Conservation (phyloP, 1,284 basidiomycete genomes). For the Phlebopus sp. region DNA sequence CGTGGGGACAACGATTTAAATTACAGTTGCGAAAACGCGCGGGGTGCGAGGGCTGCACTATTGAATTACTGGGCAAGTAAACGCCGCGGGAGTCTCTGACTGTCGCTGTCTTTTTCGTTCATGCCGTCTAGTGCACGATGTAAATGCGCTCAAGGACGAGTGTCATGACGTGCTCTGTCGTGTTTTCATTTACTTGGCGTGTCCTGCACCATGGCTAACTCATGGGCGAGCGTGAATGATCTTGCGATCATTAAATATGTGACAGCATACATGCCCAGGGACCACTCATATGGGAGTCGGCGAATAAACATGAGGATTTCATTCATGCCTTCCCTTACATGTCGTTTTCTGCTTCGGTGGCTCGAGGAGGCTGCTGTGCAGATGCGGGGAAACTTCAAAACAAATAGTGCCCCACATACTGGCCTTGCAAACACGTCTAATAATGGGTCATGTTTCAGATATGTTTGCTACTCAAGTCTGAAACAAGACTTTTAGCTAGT, state of each 20-base stretch:
- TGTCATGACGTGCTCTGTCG: too few species aligned
- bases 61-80: constrained; percentile 8
- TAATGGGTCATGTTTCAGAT: constrained; percentile 3
- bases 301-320: not conserved
- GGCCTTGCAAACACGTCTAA: constrained; percentile 8
- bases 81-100: constrained; percentile 20
- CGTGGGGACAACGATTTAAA: constrained; percentile 12
- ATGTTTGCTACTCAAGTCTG: not conserved
- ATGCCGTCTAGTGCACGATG: too few species aligned
- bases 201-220: too few species aligned
- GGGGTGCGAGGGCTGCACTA: constrained; percentile 19
- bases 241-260: not conserved
- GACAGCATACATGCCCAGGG: not conserved
- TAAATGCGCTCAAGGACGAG: too few species aligned
- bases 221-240: too few species aligned
- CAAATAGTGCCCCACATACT: constrained; percentile 2
- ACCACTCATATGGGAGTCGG: too few species aligned
- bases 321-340: not conserved
- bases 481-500: too few species aligned
- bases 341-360: constrained; percentile 1
- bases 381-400: constrained; percentile 20
- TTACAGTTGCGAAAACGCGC: constrained; percentile 11
- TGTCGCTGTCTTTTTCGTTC: not conserved
- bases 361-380: constrained; percentile 16
- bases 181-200: too few species aligned